Conservation (phyloP, 495 filamentous ascomycete genomes). For the Podospora bellae-mahoneyi region DNA sequence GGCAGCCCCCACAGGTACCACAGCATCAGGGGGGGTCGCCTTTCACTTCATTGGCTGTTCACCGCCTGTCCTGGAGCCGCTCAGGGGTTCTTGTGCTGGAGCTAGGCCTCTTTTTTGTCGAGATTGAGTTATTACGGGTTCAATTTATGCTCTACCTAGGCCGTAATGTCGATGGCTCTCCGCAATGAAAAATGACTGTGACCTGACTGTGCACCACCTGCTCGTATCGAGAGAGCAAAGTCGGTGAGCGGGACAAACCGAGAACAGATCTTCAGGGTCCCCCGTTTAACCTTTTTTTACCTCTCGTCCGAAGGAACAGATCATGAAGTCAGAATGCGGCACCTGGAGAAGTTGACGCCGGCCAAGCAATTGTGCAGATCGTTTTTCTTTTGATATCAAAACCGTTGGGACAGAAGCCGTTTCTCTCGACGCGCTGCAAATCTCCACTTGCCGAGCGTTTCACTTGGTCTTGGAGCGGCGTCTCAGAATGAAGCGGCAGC, state of each 20-base stretch:
- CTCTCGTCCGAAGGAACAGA: not conserved
- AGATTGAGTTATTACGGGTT: not conserved
- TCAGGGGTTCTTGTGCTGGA: not conserved
- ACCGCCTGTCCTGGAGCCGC: not conserved
- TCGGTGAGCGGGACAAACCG: not conserved
- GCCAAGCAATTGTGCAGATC: not conserved
- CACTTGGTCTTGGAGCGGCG: not conserved
- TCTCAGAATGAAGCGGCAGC: not conserved
- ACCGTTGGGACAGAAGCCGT: not conserved
- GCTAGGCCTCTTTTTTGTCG: not conserved
- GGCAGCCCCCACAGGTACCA: not conserved
- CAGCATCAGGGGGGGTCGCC: not conserved
- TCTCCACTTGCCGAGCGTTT: not conserved
- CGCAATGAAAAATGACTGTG: too few species aligned
- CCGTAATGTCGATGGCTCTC: not conserved
- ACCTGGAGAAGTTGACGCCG: not conserved
- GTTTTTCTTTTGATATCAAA: not conserved
- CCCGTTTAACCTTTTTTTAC: not conserved
- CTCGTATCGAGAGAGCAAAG: not conserved
- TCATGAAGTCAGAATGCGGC: not conserved
- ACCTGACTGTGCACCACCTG: not conserved
- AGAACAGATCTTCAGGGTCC: not conserved
- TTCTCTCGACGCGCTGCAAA: not conserved
- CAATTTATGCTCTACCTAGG: not conserved
- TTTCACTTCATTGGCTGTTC: not conserved